phyloP scores from a whole-genome alignment of 228 moss, liverwort and hornwort genomes.

The Sphagnum fallax region DNA sequence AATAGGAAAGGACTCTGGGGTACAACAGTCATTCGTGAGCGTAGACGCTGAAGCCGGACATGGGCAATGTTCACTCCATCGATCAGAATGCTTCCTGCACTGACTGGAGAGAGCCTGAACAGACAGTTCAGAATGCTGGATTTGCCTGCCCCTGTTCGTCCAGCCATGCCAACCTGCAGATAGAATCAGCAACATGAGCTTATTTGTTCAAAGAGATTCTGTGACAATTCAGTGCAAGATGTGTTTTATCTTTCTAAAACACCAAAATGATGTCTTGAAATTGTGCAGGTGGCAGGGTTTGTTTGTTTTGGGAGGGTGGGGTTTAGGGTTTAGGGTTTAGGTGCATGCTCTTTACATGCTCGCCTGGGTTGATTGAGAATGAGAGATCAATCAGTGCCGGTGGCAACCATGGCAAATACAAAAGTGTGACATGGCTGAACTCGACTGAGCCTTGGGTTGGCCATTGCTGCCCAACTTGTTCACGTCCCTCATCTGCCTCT shows the following conservation, averaged over 20 bases:
- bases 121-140: constrained; percentile 87
- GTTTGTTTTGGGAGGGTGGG: no score
- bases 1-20: constrained; percentile 94
- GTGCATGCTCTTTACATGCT: constrained; percentile 40
- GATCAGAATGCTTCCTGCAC: constrained; percentile 55
- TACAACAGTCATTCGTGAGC: constrained; percentile 79
- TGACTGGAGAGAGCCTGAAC: constrained; percentile 69
- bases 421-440: constrained; percentile 61
- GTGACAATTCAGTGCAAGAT: no score
- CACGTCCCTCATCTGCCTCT: constrained; percentile 48
- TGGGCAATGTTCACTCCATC: constrained; percentile 61
- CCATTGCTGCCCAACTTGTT: constrained; percentile 55
- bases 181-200: no score
- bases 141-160: constrained; percentile 95
- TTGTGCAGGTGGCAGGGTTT: no score
- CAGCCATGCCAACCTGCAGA: constrained; percentile 80
- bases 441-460: constrained; percentile 60
- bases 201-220: background rate
- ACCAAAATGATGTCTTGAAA: no score
- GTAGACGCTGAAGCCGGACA: constrained; percentile 49
- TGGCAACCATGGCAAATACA: constrained; percentile 63
- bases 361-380: constrained; percentile 59
- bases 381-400: constrained; percentile 75
- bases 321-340: no score
- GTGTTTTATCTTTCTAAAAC: no score